These are phyloP conservation scores for Carex scoparia DNA, from an alignment of 176 grass and related monocot genomes.

Conservation along the genomic window DNA sequence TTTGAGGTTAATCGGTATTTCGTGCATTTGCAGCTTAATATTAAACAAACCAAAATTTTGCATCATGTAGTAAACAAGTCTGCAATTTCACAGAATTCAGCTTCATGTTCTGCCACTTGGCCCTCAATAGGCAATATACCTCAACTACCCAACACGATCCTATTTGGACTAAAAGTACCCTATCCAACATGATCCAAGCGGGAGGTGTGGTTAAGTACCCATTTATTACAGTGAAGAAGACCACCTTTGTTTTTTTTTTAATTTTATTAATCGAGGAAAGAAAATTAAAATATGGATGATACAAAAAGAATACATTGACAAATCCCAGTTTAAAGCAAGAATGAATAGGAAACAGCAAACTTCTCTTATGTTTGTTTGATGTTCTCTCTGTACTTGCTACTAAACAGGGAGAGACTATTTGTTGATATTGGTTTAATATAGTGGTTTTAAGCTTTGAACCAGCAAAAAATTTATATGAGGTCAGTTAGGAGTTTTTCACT, in stretches of 20 bases:
- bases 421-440: background rate
- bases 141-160: too few species aligned
- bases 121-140: too few species aligned
- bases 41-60: background rate
- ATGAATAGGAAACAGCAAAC: background rate
- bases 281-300: background rate
- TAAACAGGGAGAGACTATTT: background rate
- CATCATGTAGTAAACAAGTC: background rate
- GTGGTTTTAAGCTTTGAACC: background rate
- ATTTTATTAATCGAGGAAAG: background rate
- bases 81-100: background rate
- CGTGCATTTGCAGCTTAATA: background rate
- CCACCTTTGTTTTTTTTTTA: background rate
- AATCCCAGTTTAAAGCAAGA: background rate
- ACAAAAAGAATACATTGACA: background rate
- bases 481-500: background rate
- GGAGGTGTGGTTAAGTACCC: too few species aligned
- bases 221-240: too few species aligned
- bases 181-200: too few species aligned
- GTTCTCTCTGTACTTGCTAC: background rate
- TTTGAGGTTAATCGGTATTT: background rate
- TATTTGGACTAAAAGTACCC: too few species aligned
- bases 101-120: too few species aligned
- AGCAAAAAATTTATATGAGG: background rate
- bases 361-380: background rate